A percentile compares a stretch with the other conserved stretches of the same genome.
These are phyloP conservation scores for Salvia hispanica DNA, from an alignment of 257 asterid species.

Conservation along the genomic window DNA sequence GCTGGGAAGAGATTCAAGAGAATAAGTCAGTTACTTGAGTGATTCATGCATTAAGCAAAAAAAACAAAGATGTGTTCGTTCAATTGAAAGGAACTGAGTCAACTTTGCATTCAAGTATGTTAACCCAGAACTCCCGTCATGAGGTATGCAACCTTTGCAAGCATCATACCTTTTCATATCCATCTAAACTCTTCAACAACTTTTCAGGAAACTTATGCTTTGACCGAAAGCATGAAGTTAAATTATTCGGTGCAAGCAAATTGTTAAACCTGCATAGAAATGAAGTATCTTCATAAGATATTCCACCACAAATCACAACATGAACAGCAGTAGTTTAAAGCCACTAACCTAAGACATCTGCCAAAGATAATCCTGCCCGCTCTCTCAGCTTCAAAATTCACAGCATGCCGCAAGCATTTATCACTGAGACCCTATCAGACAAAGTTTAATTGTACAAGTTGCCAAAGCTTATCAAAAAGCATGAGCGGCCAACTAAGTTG, in stretches of 20 bases:
- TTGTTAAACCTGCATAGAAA: constrained; percentile 53
- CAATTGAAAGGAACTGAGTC: constrained; percentile 4
- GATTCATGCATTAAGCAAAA: constrained; percentile 1
- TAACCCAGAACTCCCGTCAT: neutral
- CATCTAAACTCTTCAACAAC: constrained; percentile 60
- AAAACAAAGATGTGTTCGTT: neutral
- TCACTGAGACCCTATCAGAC: constrained; percentile 64
- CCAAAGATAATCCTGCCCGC: constrained; percentile 48
- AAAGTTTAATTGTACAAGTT: constrained; percentile 24
- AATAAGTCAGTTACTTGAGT: constrained; percentile 1
- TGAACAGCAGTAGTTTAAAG: constrained; percentile 14
- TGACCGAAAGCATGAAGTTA: constrained; percentile 50
- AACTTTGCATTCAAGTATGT: neutral
- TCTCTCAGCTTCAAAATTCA: constrained; percentile 57
- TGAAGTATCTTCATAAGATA: constrained; percentile 12
- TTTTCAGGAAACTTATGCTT: constrained; percentile 69
- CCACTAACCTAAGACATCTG: constrained; percentile 53
- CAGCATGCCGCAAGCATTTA: constrained; percentile 64
- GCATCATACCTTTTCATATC: constrained; percentile 44
- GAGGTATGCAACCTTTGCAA: constrained; percentile 31
- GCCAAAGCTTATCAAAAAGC: neutral
- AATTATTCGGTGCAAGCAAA: constrained; percentile 49
- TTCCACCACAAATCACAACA: constrained; percentile 7
- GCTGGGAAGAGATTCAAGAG: neutral
- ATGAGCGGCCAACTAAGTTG: no score